A percentile compares a stretch with the other conserved stretches of the same genome.
Evolutionary conservation across 1,139 yeast species (phyloP).

Genomic region (Diutina scorzettiae): DNA sequence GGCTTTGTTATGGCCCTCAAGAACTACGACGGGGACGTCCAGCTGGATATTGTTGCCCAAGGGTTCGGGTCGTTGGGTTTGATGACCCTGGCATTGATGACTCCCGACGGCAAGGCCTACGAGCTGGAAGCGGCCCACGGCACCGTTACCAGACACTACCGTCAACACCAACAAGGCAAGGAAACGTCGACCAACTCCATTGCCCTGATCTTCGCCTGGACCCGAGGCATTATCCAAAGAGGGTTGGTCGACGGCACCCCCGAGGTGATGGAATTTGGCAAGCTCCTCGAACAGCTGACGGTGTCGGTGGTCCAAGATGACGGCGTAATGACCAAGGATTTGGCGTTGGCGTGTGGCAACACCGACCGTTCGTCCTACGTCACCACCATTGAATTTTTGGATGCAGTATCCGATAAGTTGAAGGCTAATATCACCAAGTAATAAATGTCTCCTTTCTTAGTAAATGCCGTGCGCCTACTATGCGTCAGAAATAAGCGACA

Average conservation of each 20-base stretch:
- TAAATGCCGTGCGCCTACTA: too few relatives aligned
- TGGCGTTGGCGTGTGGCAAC: slow-evolving; percentile 63
- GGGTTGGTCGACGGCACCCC: slow-evolving; percentile 66
- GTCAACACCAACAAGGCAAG: slow-evolving; percentile 76
- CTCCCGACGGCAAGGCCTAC: slow-evolving; percentile 80
- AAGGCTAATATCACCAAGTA: slow-evolving; percentile 2
- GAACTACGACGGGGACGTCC: slow-evolving; percentile 81
- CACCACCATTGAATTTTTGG: slow-evolving; percentile 65
- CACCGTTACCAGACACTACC: slow-evolving; percentile 76
- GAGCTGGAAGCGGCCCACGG: slow-evolving; percentile 86
- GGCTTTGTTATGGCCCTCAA: slow-evolving; percentile 77
- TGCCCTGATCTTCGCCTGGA: slow-evolving; percentile 79
- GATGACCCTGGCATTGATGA: slow-evolving; percentile 73
- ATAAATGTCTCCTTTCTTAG: too few relatives aligned
- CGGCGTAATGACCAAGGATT: slow-evolving; percentile 73
- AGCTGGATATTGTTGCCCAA: slow-evolving; percentile 77
- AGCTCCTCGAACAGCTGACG: slow-evolving; percentile 55
- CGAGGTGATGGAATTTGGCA: slow-evolving; percentile 57
- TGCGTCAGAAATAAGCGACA: too few relatives aligned
- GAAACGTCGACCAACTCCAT: slow-evolving; percentile 78
- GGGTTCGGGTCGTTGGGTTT: slow-evolving; percentile 78
- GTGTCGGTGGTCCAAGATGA: slow-evolving; percentile 61
- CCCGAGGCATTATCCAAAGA: slow-evolving; percentile 75
- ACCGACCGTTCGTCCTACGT: slow-evolving; percentile 56
- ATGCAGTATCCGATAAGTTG: slow-evolving; percentile 44